Base-by-base conservation (phyloP, 2,329 filamentous ascomycete species). In the Colletotrichum sp. region DNA sequence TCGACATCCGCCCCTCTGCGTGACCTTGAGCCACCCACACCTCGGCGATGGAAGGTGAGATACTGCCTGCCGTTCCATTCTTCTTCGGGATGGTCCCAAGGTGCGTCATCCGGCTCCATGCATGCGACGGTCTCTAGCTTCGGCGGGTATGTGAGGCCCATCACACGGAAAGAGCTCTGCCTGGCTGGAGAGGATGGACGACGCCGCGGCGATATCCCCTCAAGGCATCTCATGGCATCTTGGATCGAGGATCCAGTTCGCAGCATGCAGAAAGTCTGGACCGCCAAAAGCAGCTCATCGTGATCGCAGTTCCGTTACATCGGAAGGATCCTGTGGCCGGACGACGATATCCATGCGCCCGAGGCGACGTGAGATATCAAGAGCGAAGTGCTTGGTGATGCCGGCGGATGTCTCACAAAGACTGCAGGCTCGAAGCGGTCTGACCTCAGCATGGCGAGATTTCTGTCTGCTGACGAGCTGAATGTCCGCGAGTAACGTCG, bases 101-200 rank as follows among this genome's bases (percentile, higher is more conserved):
- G 71, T 71, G 66, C 71, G 71, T 75, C 71, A 76, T 77, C 59
- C 77, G 77, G 75, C 65, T 72, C 62, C 68, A 72, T 78, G 77
- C 77, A 68, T 57, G 59, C 71, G 39, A 73, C 30, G 71, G 63
- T 49, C 59, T 72, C 63, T 78, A 78, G 77, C 39, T 36, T 72
- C 77, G 75, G 77, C 77, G 77, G 77, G 75, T 78, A 78, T 78
- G 77, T 77, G 77, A 78, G 75, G 71, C 63, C 69, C 65, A 76
- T 78, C 77, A 78, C 77, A 76, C 60, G 66, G 63, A 72, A 34
- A 34, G 52, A 76, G 55, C 30, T 26, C 36, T 36, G 32, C 28
- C 36, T 49, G 13, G 71, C 65, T 75, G 74, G 15, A 52, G 59
- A 49, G 49, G 65, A 49, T 59, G 73, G 30, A 28, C 60, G 60